These are phyloP conservation scores for Botrytis hyacinthi DNA, from an alignment of 2,329 filamentous ascomycete genomes.

Conservation along the genomic window DNA sequence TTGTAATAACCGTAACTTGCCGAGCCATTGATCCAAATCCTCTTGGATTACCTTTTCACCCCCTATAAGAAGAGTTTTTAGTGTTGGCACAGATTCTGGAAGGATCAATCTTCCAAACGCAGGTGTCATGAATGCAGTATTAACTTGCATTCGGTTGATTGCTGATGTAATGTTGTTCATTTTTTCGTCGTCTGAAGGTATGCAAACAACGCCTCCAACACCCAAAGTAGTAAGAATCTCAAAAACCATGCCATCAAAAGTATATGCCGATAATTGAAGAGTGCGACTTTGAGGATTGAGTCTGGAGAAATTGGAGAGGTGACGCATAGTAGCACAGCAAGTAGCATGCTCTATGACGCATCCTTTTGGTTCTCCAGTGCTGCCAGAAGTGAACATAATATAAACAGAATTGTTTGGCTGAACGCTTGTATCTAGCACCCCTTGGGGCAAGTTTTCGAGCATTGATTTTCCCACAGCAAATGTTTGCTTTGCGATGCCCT, in stretches of 20 bases:
- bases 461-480: neutral
- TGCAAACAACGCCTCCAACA: constrained; percentile 29
- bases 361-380: constrained; percentile 34
- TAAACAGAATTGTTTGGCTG: constrained; percentile 13
- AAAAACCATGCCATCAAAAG: constrained; percentile 27
- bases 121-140: constrained; percentile 28
- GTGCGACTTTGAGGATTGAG: constrained; percentile 20
- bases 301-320: constrained; percentile 16
- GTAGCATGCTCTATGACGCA: constrained; percentile 25
- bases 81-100: constrained; percentile 70
- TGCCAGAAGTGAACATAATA: constrained; percentile 32
- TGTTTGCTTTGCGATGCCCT: neutral
- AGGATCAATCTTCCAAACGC: constrained; percentile 65
- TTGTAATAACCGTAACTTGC: constrained; percentile 41
- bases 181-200: constrained; percentile 27
- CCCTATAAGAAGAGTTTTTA: constrained; percentile 78
- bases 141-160: constrained; percentile 26
- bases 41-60: constrained; percentile 75
- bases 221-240: constrained; percentile 29
- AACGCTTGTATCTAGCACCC: neutral
- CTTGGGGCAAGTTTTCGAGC: neutral
- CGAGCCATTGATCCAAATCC: constrained; percentile 42
- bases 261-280: constrained; percentile 30
- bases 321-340: constrained; percentile 20
- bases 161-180: constrained; percentile 26